A percentile compares a stretch with the other conserved stretches of the same genome.
Conservation (phyloP, 805 yeast genomes). For the Lipomyces spencermartinsiae region DNA sequence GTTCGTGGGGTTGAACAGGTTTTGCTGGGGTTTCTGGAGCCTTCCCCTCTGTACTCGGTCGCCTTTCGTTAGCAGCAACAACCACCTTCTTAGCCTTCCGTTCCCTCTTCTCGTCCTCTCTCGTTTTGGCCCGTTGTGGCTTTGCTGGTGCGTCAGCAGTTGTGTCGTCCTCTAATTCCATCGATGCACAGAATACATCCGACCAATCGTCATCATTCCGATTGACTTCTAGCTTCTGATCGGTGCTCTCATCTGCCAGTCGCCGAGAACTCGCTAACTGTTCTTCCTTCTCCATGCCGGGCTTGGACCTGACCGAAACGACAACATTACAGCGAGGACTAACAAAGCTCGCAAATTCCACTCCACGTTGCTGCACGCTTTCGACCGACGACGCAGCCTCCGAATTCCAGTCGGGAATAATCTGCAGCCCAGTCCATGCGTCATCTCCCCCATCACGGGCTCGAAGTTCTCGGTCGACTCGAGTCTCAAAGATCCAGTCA, state of each 20-base stretch:
- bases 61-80: background rate
- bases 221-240: background rate
- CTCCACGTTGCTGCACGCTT: slow-evolving; percentile 20
- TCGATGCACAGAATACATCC: slow-evolving; percentile 29
- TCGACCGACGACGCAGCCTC: background rate
- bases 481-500: slow-evolving; percentile 10
- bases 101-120: slow-evolving; percentile 2
- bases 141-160: background rate
- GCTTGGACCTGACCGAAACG: background rate
- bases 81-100: background rate
- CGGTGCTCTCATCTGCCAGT: background rate
- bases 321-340: slow-evolving; percentile 26
- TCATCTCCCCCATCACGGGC: background rate
- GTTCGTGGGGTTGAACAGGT: background rate
- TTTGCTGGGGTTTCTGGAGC: background rate
- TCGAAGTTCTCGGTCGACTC: background rate
- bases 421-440: slow-evolving; percentile 10
- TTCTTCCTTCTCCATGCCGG: background rate
- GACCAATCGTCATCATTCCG: slow-evolving; percentile 35
- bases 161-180: background rate
- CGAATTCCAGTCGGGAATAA: slow-evolving; percentile 15
- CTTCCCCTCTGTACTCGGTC: background rate
- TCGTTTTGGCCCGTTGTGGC: background rate
- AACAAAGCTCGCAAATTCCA: slow-evolving; percentile 9
- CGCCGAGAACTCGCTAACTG: background rate